Base-by-base conservation (phyloP, 2,329 filamentous ascomycete genomes). In the Botryosphaeria dothidea region DNA sequence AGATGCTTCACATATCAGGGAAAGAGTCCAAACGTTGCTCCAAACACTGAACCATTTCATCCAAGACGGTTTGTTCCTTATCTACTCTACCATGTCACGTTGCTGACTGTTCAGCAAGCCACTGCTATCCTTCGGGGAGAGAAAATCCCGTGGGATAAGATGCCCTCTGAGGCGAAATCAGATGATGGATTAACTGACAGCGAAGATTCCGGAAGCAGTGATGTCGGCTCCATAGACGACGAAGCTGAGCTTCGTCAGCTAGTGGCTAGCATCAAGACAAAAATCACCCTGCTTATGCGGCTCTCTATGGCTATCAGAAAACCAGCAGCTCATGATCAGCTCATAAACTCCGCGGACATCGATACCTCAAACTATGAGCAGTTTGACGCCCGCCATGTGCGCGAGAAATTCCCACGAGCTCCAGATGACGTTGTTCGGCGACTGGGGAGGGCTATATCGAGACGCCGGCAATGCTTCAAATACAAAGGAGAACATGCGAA, bases 231-330 rank as follows among this genome's bases (percentile, higher is more conserved):
- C 7, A 3, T 19, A 7, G 11, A 21, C 5, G 21, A 56, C 3
- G 63, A 66, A 7, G 73, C 71, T 8, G 71, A 73, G 45, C 69
- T 75, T 17, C 67, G 69, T 29, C 70, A 75, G 38, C 21, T 73
- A 0, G 52, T 69, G 13, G 66, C 19, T 5, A 71, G 68, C 27
- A 66, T 68, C n/a, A 66, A 62, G 9, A 68, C 71, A 1, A 62
- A 71, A 1, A 70, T 74, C 7, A 76, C 67, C 2, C 73, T 72
- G 31, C 67, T 79, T 1, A 71, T 77, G 56, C 68, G 73, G 2
- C 67, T 78, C 1, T 76, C 74, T 3, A 73, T 75, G 67, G 65
- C 72, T 2, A 71, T 78, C 34, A 66, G 72, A 13, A 72, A 74
- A 57, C 75, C 76, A 8, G 73, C 71, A 1, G 69, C 72, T 17